Base-by-base conservation (phyloP, 352 stramenopile species). In the Thalassiosira gravida region DNA sequence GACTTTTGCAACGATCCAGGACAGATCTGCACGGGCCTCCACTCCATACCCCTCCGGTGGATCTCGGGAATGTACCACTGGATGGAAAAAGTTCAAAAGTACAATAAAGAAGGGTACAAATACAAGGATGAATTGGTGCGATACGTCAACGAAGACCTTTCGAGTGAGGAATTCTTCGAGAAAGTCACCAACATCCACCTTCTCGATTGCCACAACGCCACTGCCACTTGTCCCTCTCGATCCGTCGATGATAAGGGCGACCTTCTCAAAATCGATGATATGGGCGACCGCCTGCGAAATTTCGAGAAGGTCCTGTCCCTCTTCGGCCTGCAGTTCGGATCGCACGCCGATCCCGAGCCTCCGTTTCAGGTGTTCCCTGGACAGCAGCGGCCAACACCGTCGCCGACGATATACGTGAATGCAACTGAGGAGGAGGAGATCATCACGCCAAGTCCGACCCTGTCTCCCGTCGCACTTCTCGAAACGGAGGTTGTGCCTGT, bases 11-110 rank as follows among this genome's bases (percentile, higher is more conserved):
- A 22, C 14, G 44, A 84, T 44, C 76, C 76, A 35, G 59, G 52
- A 35, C 25, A 71, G 52, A 67, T 83, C 14, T 90, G 83, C 55
- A 42, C 63, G 1, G 76, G 58, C 44, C 0, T 78, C 44, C 62
- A 83, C 24, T 56, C 80, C 32, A 67, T 78, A 18, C 78, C 86
- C 55, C 55, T 90, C 5, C 82, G 85, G 27, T 90, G 80, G 80
- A 85, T 87, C 22, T 49, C 76, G 14, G 75, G 80, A 5, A 80
- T 85, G 59, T 88, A 83, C 32, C 83, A 84, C 14, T 87, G 80
- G 74, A 59, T 87, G 5, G 74, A 76, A 29, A 65, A 25, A 49
- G 32, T 87, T 11, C 82, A 89, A 55, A 66, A 27, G 9, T 87
- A 89, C 63, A 70, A 79, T 70, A 49, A 67, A 35, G 62, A 70